These are phyloP conservation scores for Globisporangium middletonii DNA, from an alignment of 352 stramenopile species.

Conservation along the genomic window DNA sequence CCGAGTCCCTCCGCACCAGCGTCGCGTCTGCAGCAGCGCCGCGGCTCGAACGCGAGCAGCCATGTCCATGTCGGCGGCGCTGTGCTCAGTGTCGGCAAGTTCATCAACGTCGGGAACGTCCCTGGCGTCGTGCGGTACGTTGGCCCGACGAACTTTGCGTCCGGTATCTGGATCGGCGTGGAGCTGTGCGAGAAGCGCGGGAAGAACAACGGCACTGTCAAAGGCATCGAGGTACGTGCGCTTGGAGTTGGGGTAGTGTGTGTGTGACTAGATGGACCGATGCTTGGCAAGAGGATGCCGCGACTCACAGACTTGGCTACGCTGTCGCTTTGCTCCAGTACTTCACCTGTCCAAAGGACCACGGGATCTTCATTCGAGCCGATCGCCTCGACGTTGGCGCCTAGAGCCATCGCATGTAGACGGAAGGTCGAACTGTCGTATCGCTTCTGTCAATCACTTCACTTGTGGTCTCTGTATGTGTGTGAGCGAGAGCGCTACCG, in stretches of 20 bases:
- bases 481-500: too few species aligned
- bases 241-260: neutral
- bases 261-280: neutral
- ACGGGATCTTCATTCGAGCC: conserved; percentile 69
- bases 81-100: conserved; percentile 40
- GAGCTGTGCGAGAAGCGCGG: conserved; percentile 54
- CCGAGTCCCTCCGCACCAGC: neutral
- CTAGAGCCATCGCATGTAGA: neutral
- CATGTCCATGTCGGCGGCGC: conserved; percentile 37
- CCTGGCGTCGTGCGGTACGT: conserved; percentile 65
- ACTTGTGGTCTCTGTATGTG: neutral
- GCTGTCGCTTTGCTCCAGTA: conserved; percentile 25
- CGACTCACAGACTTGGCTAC: neutral
- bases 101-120: conserved; percentile 50
- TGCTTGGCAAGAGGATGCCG: too few species aligned
- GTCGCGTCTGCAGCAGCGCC: conserved; percentile 9
- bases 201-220: conserved; percentile 59
- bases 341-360: conserved; percentile 45
- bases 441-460: neutral
- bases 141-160: conserved; percentile 52
- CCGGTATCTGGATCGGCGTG: conserved; percentile 68
- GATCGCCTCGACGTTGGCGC: conserved; percentile 38
- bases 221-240: conserved; percentile 25
- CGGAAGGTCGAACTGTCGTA: neutral
- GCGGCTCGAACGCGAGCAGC: conserved; percentile 29